Conservation (phyloP, 345 rosid species). For the Bretschneidera sinensis region DNA sequence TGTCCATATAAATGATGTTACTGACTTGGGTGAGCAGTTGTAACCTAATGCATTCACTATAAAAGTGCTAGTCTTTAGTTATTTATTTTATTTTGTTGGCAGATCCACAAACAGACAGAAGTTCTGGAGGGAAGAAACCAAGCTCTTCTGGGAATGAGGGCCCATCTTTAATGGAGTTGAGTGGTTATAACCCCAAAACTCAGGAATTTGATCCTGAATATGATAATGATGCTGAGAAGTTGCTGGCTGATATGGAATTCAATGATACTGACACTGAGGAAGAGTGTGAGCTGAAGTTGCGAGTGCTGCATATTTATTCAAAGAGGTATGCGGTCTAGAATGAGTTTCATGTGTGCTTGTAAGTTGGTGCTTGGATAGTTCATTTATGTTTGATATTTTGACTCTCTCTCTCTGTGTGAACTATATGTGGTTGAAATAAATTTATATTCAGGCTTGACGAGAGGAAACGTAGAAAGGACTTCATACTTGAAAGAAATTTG, state of each 20-base stretch:
- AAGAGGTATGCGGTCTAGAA: slow-evolving; percentile 47
- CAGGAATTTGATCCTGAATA: slow-evolving; percentile 94
- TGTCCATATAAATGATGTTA: no score
- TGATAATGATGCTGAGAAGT: slow-evolving; percentile 93
- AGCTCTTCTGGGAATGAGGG: slow-evolving; percentile 48
- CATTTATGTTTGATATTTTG: background rate
- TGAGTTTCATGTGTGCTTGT: background rate
- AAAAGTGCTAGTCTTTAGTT: slow-evolving; percentile 6
- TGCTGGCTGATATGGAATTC: slow-evolving; percentile 97
- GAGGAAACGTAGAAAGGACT: slow-evolving; percentile 90
- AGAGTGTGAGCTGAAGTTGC: slow-evolving; percentile 76
- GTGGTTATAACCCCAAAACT: slow-evolving; percentile 80
- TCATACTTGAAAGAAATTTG: slow-evolving; percentile 79
- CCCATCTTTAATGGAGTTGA: slow-evolving; percentile 60
- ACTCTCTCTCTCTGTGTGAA: no score
- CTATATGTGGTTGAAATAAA: slow-evolving; percentile 5
- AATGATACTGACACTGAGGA: slow-evolving; percentile 88
- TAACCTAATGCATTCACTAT: background rate
- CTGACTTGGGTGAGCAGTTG: no score
- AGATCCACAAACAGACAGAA: slow-evolving; percentile 65
- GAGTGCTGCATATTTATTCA: slow-evolving; percentile 73
- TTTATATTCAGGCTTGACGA: slow-evolving; percentile 75
- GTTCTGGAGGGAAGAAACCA: slow-evolving; percentile 68
- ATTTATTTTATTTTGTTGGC: slow-evolving; percentile 22
- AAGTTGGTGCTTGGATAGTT: background rate